Base-by-base conservation (phyloP, 345 rosid genomes). In the Excoecaria agallocha region DNA sequence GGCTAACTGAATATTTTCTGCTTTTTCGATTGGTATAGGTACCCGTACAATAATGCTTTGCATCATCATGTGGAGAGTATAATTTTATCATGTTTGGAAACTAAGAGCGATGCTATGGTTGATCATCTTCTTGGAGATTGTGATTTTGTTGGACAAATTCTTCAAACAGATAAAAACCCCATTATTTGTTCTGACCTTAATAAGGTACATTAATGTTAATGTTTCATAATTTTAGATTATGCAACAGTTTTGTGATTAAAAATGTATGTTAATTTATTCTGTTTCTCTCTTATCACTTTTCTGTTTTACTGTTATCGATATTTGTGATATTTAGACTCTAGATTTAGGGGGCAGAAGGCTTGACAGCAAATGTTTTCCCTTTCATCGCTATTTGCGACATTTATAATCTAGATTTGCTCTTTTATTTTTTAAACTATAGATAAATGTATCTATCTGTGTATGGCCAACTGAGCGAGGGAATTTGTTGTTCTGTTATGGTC, bases 21-120 rank as follows among this genome's bases (percentile, higher is more conserved):
- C 57, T 81, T 8, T 74, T 75, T 56, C 61, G 66, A 76, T 72
- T 77, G 58, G 43, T 85, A 80, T 83, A 95, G 99, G 92, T 95
- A 95, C 75, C 99, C 97, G 2, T 95, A 78, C 86, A 95, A 93
- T 77, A 95, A 95, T 76, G 96, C 96, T 25, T 75, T 95, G 83
- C 99, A 95, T 83, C 98, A 93, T 85, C 98, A 93, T 68, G 96
- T 91, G 48, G 99, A 95, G 84, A 95, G 91, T 79, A 88, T 93
- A 69, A 78, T 93, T 76, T 75, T 85, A 57, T 91, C 97, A 25
- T 95, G 99, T 81, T 79, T 91, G 86, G 97, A 93, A 78, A 89
- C 85, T 73, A 93, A 86, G 86, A 87, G 82, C 25, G 87, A 85
- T 11, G 50, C 76, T 25, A 80, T 91, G 83, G 83, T 90, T 67